Evolutionary conservation across 2,329 filamentous ascomycete species (phyloP), one percentile per base, ranked within the genome.

Genomic region (Neoarthrinium moseri): DNA sequence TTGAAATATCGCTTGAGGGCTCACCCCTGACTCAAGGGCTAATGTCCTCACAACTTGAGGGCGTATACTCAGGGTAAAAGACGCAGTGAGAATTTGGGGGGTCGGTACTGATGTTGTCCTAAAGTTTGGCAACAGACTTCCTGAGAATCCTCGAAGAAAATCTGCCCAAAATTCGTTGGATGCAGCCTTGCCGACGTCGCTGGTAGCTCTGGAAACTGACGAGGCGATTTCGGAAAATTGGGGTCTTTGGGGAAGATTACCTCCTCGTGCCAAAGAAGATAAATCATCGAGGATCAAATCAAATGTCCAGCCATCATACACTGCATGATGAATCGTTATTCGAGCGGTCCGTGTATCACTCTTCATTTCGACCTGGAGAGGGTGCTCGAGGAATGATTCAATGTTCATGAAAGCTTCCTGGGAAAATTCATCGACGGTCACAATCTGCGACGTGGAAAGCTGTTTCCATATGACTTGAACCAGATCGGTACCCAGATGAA

Each of bases 221-320:
- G 68, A 60, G 0, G 79, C 69, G n/a, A 95, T 66, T 0, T 75
- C 59, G 0, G 72, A 67, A 55, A 89, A 95, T 21, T 82, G 73
- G 1, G 81, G 79, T 22, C 84, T 73, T 1, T 55, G 33, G 0
- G 53, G 29, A 2, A 68, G 51, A 4, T 40, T 12, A 2, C 50
- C 43, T 7, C 61, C 59, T 22, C 42, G 40, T 0, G 87, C 56
- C 2, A 86, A 53, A 0, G 56, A 58, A 4, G 77, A 72, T 4
- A 95, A 67, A 60, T 96, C 89, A 21, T 76, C 69, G 12, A 89
- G 56, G 0, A 95, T 65, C 23, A 92, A 71, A 42, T 96, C 87
- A 59, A 91, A 77, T 0, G 90, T 91, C 91, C 91, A 96, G n/a
- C 91, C 91, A 63, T 96, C 91, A 59, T 95, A 96, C 1, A 95